Evolutionary conservation across 2,329 filamentous ascomycete genomes (phyloP).

Genomic region (Thyridium curvatum): DNA sequence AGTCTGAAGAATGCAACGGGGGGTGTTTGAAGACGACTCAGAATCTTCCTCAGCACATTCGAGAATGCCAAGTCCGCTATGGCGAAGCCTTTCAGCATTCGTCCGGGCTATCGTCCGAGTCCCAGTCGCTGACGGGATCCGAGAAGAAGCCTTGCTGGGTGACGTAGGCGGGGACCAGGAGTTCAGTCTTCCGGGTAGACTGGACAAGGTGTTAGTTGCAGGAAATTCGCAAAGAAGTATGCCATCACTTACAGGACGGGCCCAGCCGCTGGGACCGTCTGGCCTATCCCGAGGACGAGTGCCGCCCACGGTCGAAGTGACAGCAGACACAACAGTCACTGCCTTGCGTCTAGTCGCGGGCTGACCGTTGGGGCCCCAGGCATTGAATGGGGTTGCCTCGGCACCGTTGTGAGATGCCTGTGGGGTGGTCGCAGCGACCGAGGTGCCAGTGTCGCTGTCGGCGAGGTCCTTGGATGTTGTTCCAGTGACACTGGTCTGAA

Average conservation of each 20-base stretch:
- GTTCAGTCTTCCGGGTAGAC: slow-evolving; percentile 3
- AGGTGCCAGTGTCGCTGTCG: not conserved
- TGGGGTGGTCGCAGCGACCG: not conserved
- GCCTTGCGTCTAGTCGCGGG: slow-evolving; percentile 4
- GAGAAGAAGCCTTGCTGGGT: not conserved
- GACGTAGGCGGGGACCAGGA: slow-evolving; percentile 6
- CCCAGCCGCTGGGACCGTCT: slow-evolving; percentile 7
- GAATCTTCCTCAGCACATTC: too few relatives aligned
- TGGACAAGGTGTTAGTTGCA: too few relatives aligned
- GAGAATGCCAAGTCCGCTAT: too few relatives aligned
- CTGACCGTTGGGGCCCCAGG: slow-evolving; percentile 14
- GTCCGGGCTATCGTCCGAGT: not conserved
- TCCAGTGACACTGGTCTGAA: too few relatives aligned
- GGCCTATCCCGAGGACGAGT: not conserved
- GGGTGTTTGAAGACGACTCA: too few relatives aligned
- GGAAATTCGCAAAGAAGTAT: too few relatives aligned
- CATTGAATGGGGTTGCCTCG: slow-evolving; percentile 7
- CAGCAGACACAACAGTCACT: slow-evolving; percentile 6
- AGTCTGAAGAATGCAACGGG: too few relatives aligned
- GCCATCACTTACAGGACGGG: slow-evolving; percentile 8
- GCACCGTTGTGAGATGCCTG: not conserved
- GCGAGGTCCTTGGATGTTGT: too few relatives aligned
- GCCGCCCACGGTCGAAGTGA: slow-evolving; percentile 1
- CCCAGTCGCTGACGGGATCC: not conserved
- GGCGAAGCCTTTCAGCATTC: not conserved